Base-by-base conservation (phyloP, 2,329 filamentous ascomycete genomes). In the Arthrinium puccinioides region DNA sequence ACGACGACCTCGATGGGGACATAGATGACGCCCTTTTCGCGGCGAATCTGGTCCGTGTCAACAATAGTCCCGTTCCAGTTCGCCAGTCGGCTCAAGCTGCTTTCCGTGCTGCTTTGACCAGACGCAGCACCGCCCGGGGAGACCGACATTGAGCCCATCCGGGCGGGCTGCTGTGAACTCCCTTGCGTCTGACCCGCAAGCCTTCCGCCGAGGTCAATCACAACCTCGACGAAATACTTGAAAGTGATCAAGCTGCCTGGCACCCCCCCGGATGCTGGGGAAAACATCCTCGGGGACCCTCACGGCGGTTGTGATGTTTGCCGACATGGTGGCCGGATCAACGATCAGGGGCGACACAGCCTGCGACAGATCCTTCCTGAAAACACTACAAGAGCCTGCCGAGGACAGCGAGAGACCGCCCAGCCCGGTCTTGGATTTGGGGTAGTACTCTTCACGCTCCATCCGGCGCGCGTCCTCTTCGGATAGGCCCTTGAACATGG, bases 181-280 rank as follows among this genome's bases (percentile, higher is more conserved):
- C 57, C 31, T 51, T 65, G 47, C 46, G 70, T 55, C 64, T 76
- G 74, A 14, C 80, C 63, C 46, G 76, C 74, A 28, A 96, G 65
- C 55, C 87, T 92, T 25, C 90, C 90, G 32, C 92, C 89, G 1
- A 97, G 71, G 55, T 98, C 92, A 16, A 96, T 78, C 20, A 97
- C 82, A 3, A 96, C 86, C 59, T 98, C 92, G 15, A 96, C 74
- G 48, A 89, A 86, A 54, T 98, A 97, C 48, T 83, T 87, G 66
- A 98, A 97, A 50, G 82, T 88, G 46, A 98, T 92, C 81, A 97
- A 92, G 23, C 86, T 82, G 4, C 90, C 88, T 0, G 92, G 92
- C 0, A 96, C 87, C 38, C 82, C 82, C 20, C n/a, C 79, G 80
- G 44, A 97, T 97, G 3, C 89, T 95, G 0, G 92, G 90, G 49